A percentile compares a stretch with the other conserved stretches of the same genome.
These are phyloP conservation scores for Typha latifolia DNA, from an alignment of 176 grass and related monocot species.

Conservation along the genomic window DNA sequence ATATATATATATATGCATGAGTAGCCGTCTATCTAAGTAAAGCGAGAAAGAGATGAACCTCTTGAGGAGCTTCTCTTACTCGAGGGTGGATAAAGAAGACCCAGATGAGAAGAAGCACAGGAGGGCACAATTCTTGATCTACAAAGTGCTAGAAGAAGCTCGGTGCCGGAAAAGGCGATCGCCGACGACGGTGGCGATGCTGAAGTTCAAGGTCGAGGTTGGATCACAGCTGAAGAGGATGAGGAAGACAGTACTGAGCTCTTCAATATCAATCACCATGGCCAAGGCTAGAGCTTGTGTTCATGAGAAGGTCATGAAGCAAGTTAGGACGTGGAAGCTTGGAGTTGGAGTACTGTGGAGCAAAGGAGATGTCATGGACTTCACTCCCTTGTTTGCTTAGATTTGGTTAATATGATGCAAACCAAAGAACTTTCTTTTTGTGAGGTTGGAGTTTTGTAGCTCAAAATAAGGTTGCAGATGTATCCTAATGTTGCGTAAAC, in stretches of 20 bases:
- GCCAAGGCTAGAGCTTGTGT: not conserved
- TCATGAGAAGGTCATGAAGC: not conserved
- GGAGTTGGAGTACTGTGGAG: not conserved
- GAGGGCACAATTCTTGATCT: slow-evolving; percentile 62
- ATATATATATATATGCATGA: too few relatives aligned
- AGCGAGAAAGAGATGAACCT: not conserved
- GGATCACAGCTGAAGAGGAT: not conserved
- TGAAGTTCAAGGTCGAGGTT: too few relatives aligned
- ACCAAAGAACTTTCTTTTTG: too few relatives aligned
- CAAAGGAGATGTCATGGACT: not conserved
- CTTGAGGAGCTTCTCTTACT: slow-evolving; percentile 34
- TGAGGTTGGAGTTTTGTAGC: too few relatives aligned
- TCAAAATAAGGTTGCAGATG: too few relatives aligned
- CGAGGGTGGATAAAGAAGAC: slow-evolving; percentile 55
- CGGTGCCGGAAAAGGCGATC: slow-evolving; percentile 2
- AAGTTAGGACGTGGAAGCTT: not conserved
- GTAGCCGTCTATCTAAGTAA: not conserved
- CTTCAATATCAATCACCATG: not conserved
- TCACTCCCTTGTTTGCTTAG: too few relatives aligned
- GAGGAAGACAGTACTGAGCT: not conserved
- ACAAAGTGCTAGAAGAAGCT: slow-evolving; percentile 49
- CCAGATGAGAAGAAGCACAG: slow-evolving; percentile 37
- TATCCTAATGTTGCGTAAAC: too few relatives aligned
- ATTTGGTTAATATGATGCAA: too few relatives aligned
- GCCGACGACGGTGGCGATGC: not conserved